Evolutionary conservation across 495 filamentous ascomycete species (phyloP).

Genomic region (Trichoderma erinaceum): DNA sequence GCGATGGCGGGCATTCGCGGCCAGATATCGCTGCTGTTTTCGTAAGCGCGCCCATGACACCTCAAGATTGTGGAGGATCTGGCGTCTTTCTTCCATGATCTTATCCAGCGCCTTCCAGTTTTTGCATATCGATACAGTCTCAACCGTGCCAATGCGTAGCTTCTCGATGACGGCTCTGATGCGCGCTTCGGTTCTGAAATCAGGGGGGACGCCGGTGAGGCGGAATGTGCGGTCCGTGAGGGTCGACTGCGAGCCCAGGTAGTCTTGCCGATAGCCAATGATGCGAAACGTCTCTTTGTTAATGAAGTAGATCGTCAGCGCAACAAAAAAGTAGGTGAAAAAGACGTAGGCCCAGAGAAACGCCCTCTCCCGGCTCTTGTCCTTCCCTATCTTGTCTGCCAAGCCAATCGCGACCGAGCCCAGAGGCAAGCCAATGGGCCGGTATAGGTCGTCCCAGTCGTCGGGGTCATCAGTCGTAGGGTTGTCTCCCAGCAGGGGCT

Average conservation of each 20-base stretch:
- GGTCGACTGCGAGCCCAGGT: slow-evolving; percentile 86
- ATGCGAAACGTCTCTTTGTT: slow-evolving; percentile 74
- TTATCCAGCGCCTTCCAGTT: slow-evolving; percentile 81
- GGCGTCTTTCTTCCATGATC: slow-evolving; percentile 61
- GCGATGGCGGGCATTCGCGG: not conserved
- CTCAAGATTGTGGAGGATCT: slow-evolving; percentile 67
- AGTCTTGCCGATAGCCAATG: slow-evolving; percentile 79
- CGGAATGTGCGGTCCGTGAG: slow-evolving; percentile 91
- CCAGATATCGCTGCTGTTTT: not conserved
- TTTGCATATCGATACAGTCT: slow-evolving; percentile 78
- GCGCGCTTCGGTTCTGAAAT: slow-evolving; percentile 71
- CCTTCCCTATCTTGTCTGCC: slow-evolving; percentile 19
- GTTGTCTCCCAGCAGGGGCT: slow-evolving; percentile 1
- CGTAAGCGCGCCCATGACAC: slow-evolving; percentile 71
- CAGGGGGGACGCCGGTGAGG: slow-evolving; percentile 77
- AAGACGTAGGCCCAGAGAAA: slow-evolving; percentile 93
- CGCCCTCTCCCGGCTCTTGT: slow-evolving; percentile 34
- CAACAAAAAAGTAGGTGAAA: slow-evolving; percentile 88
- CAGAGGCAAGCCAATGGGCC: slow-evolving; percentile 16
- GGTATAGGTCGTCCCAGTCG: not conserved
- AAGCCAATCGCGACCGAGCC: slow-evolving; percentile 19
- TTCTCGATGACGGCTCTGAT: slow-evolving; percentile 85
- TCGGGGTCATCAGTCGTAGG: not conserved
- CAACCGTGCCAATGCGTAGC: slow-evolving; percentile 87
- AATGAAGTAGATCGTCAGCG: slow-evolving; percentile 74